Percentiles rank a stretch among this genome's conserved stretches.
Conservation (phyloP, 306 rosid genomes). For the Glycine tomentella region DNA sequence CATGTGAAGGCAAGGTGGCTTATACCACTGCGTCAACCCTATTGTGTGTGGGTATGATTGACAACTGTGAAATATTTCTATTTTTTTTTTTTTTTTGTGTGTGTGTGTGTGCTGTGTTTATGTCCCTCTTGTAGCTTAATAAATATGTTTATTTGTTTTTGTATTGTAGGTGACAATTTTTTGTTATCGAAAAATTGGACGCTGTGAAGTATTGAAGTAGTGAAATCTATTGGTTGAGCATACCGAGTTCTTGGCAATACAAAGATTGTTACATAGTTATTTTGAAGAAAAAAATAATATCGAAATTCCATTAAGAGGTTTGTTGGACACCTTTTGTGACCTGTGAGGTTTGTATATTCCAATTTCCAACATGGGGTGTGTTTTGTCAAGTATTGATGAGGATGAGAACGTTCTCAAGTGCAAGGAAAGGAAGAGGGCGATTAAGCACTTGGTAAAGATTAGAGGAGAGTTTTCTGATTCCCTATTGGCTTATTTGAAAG, state of each 20-base stretch:
- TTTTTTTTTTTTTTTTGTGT: neutral
- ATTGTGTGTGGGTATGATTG: conserved; percentile 7
- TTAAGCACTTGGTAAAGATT: conserved; percentile 69
- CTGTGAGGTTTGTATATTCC: conserved; percentile 34
- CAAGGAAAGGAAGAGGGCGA: conserved; percentile 80
- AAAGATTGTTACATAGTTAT: neutral
- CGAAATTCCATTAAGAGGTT: conserved; percentile 18
- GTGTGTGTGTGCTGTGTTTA: conserved; percentile 32
- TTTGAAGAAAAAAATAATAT: neutral
- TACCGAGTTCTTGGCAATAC: conserved; percentile 20
- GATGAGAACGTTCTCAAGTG: conserved; percentile 72
- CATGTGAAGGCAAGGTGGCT: no score
- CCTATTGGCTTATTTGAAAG: conserved; percentile 69
- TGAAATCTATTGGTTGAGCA: conserved; percentile 30
- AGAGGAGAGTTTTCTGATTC: conserved; percentile 88
- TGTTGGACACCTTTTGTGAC: conserved; percentile 9
- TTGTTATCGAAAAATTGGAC: conserved; percentile 18
- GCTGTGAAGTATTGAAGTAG: conserved; percentile 33
- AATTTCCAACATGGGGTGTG: conserved; percentile 79
- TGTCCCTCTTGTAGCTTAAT: neutral
- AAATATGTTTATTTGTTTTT: conserved; percentile 1
- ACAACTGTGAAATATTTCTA: no score
- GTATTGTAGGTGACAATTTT: conserved; percentile 41
- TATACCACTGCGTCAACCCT: no score
- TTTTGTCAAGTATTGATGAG: conserved; percentile 69